phyloP scores from a whole-genome alignment of 306 rosid genomes.

The Lagenaria siceraria region DNA sequence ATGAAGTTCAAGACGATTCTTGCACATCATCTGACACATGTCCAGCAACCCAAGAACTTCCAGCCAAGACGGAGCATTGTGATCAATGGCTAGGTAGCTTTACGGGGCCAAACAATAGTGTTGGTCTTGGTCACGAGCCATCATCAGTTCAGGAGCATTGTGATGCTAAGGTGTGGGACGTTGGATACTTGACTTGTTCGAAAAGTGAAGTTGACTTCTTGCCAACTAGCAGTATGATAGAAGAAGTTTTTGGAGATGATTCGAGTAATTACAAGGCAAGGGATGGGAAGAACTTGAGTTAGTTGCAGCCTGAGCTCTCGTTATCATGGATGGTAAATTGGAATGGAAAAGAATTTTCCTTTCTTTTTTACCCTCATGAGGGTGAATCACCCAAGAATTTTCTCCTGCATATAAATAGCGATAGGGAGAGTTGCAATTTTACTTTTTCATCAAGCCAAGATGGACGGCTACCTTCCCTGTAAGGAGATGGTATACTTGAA shows the following conservation, averaged over 20 bases:
- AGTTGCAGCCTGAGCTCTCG: slow-evolving; percentile 4
- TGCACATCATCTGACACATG: slow-evolving; percentile 37
- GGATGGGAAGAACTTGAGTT: slow-evolving; percentile 50
- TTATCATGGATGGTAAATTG: slow-evolving; percentile 4
- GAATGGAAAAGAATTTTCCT: neutral
- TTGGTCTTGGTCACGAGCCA: slow-evolving; percentile 32
- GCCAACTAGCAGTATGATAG: slow-evolving; percentile 77
- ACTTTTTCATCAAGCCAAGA: slow-evolving; percentile 30
- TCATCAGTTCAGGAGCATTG: slow-evolving; percentile 47
- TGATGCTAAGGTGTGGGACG: slow-evolving; percentile 56
- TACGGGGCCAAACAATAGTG: slow-evolving; percentile 29
- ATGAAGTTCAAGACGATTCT: slow-evolving; percentile 41
- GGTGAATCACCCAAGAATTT: slow-evolving; percentile 16
- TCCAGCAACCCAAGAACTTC: slow-evolving; percentile 21
- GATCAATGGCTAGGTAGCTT: slow-evolving; percentile 35
- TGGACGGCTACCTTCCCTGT: slow-evolving; percentile 28
- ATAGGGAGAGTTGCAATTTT: slow-evolving; percentile 20
- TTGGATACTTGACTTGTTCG: slow-evolving; percentile 42
- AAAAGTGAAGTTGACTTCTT: slow-evolving; percentile 53
- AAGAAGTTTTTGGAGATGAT: slow-evolving; percentile 77
- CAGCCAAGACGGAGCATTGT: slow-evolving; percentile 31
- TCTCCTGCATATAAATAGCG: slow-evolving; percentile 11
- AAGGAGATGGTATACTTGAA: slow-evolving; percentile 34
- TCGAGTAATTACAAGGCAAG: slow-evolving; percentile 27
- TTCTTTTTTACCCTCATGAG: neutral